These are phyloP conservation scores for Hagleromyces aurorensis DNA, from an alignment of 805 yeast genomes.

Conservation along the genomic window DNA sequence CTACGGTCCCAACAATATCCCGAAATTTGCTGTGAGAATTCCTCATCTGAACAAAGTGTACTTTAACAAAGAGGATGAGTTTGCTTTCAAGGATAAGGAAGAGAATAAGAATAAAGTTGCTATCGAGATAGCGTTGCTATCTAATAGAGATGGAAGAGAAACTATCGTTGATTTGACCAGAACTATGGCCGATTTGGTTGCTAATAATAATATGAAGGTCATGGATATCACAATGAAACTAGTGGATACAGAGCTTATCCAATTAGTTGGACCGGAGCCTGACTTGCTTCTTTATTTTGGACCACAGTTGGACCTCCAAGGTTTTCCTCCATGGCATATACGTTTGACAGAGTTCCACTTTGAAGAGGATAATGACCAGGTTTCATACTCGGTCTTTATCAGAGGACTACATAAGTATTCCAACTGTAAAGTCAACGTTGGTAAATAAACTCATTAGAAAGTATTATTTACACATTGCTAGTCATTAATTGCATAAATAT, in stretches of 20 bases:
- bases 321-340: conserved; percentile 97
- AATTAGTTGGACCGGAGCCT: conserved; percentile 85
- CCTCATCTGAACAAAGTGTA: conserved; percentile 57
- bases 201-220: conserved; percentile 48
- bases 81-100: conserved; percentile 29
- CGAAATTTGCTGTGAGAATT: conserved; percentile 51
- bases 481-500: too few species aligned
- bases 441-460: conserved; percentile 61
- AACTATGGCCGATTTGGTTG: conserved; percentile 72
- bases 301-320: conserved; percentile 83
- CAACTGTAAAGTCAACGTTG: conserved; percentile 79
- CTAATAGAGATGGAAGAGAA: conserved; percentile 79
- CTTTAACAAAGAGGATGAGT: conserved; percentile 26
- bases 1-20: conserved; percentile 64
- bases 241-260: conserved; percentile 65
- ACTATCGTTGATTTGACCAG: conserved; percentile 82
- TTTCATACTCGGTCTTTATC: conserved; percentile 73
- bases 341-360: conserved; percentile 85
- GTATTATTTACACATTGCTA: too few species aligned
- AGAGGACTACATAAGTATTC: conserved; percentile 71
- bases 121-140: conserved; percentile 58
- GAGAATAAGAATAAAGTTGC: conserved; percentile 34
- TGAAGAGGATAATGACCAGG: conserved; percentile 79
- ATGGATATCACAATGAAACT: conserved; percentile 66
- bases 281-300: conserved; percentile 80